Base-by-base conservation (phyloP, 805 yeast species). In the Teunomyces panamensis region DNA sequence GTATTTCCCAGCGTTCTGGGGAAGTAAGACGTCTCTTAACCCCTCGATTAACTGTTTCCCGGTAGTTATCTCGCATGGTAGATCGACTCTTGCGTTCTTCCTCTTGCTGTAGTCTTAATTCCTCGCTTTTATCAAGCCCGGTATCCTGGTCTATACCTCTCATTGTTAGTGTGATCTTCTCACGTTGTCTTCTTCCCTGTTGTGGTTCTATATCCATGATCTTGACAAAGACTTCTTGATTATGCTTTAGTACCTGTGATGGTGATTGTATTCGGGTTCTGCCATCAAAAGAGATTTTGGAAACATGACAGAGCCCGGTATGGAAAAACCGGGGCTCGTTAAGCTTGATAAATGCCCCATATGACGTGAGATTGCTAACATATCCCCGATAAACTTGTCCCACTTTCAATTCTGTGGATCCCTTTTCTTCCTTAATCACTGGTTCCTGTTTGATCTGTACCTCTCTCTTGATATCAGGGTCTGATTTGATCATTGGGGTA, bases 1-100 rank as follows among this genome's bases (percentile, higher is more conserved):
- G 74, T 44, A 88, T 75, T 60, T 92, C 97, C 96, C 97, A 91
- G 47, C 89, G 67, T 64, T 91, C 98, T 0, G 95, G 95, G 0
- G 95, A 86, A 0, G 95, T 85, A 30, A 85, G 63, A 45, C 87
- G 74, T 50, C 74, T 48, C 39, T 61, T 63, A 26, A 35, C 74
- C 67, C 51, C 42, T 9, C 39, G 24, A 8, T 28, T n/a, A 2
- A 20, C 13, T 1, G 32, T 3, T 5, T 39, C 36, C 5, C 9
- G 17, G 20, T 41, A 41, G 7, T 27, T 34, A 1, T 47, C 45
- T 7, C 45, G 36, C 30, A 26, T 26, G 14, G 13, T 10, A 5
- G 29, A 13, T 7, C 45, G 36, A 8, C 45, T 30, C 26, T 37
- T 24, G 65, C 70, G 30, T 39, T 30, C 45, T 47, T 34, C 42